Conservation (phyloP, 2,329 filamentous ascomycete genomes). For the Eutypella sp. region DNA sequence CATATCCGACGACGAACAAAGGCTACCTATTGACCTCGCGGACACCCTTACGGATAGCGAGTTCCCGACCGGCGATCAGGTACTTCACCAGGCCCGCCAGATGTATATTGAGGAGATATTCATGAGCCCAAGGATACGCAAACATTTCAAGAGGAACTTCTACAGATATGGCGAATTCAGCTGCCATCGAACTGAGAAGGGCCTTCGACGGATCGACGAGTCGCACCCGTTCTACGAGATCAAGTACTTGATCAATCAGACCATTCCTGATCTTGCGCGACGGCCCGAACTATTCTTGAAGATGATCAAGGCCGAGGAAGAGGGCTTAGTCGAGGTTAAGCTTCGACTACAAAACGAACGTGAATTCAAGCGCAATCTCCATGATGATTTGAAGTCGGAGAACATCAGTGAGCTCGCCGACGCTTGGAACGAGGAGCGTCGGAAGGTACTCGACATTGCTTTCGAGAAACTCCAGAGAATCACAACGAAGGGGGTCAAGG, state of each 20-base stretch:
- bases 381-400: constrained; percentile 84
- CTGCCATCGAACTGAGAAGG: constrained; percentile 89
- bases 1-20: constrained; percentile 77
- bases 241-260: constrained; percentile 91
- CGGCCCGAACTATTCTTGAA: constrained; percentile 88
- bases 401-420: constrained; percentile 94
- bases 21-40: constrained; percentile 79
- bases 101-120: constrained; percentile 91
- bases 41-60: constrained; percentile 69
- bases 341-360: constrained; percentile 72
- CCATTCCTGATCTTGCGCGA: constrained; percentile 72
- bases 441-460: constrained; percentile 77
- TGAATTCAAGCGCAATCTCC: constrained; percentile 71
- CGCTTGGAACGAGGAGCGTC: constrained; percentile 86
- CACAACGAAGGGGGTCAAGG: constrained; percentile 89
- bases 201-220: constrained; percentile 87
- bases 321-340: constrained; percentile 83
- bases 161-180: constrained; percentile 82
- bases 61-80: constrained; percentile 69
- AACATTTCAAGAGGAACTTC: constrained; percentile 76
- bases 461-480: constrained; percentile 76
- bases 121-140: constrained; percentile 82
- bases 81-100: constrained; percentile 73
- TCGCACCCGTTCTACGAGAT: constrained; percentile 96
- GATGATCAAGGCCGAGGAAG: constrained; percentile 96